These are phyloP conservation scores for Russula earlei DNA, from an alignment of 768 basidiomycete species.

Conservation along the genomic window DNA sequence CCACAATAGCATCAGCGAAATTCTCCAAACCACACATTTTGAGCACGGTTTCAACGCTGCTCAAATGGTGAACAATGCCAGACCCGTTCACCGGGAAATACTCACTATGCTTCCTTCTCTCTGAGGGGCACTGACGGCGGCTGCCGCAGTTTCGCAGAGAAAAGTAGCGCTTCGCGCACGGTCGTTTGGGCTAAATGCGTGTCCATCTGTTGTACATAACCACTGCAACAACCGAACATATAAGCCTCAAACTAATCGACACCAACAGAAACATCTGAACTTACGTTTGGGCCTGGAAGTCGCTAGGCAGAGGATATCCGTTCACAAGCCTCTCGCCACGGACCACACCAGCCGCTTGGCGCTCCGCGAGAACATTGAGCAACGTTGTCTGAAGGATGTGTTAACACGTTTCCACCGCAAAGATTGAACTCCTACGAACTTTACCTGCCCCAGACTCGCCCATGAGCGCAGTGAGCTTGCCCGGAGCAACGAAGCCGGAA, in stretches of 20 bases:
- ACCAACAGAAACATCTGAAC: constrained; percentile 24
- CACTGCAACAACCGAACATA: constrained; percentile 31
- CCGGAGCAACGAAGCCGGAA: constrained; percentile 73
- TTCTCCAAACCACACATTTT: constrained; percentile 57
- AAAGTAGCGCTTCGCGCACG: constrained; percentile 70
- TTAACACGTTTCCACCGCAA: neutral
- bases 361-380: constrained; percentile 39
- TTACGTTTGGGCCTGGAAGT: constrained; percentile 51
- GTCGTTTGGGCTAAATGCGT: constrained; percentile 67
- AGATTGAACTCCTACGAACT: constrained; percentile 20
- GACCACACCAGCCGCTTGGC: constrained; percentile 31
- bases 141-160: constrained; percentile 75
- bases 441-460: constrained; percentile 48
- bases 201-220: constrained; percentile 83
- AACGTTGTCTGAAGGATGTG: constrained; percentile 34
- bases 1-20: constrained; percentile 59
- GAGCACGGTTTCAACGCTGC: constrained; percentile 45
- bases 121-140: constrained; percentile 48
- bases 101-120: constrained; percentile 77
- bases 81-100: constrained; percentile 5
- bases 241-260: constrained; percentile 6
- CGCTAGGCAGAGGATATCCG: constrained; percentile 33
- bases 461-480: constrained; percentile 73
- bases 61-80: neutral
- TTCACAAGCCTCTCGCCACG: constrained; percentile 38